Evolutionary conservation across 129 eudicot genomes (phyloP).

Genomic region (Tagetes erecta): DNA sequence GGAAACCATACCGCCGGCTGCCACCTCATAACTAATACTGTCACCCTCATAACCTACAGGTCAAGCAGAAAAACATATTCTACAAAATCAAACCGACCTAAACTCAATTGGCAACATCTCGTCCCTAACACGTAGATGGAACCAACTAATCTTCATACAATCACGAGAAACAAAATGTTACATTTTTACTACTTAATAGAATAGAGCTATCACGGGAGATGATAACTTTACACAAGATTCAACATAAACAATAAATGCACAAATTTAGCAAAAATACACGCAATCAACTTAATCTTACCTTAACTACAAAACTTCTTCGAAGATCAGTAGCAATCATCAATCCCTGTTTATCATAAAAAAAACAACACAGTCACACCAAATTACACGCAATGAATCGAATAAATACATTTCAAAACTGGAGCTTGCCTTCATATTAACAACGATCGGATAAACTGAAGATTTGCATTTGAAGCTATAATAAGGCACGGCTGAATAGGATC

Average conservation of each 20-base stretch:
- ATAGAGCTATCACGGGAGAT: conserved; percentile 9
- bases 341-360: conserved; percentile 42
- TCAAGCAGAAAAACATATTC: background rate
- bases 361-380: conserved; percentile 1
- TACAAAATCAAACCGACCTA: background rate
- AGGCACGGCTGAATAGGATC: conserved; percentile 59
- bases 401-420: background rate
- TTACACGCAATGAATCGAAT: conserved; percentile 11
- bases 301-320: conserved; percentile 24
- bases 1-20: no score
- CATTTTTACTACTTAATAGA: background rate
- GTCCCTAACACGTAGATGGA: conserved; percentile 3
- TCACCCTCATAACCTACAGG: no score
- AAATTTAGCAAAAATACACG: conserved; percentile 4
- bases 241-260: conserved; percentile 17
- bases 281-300: conserved; percentile 37
- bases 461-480: conserved; percentile 42
- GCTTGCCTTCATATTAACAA: conserved; percentile 44
- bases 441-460: conserved; percentile 36
- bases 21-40: no score
- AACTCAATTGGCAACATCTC: background rate
- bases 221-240: conserved; percentile 5
- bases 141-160: conserved; percentile 4
- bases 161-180: conserved; percentile 8
- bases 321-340: conserved; percentile 35